Percentiles rank a stretch among this genome's conserved stretches.
Conservation (phyloP, 139 green algal genomes). For the Mesotaenium endlicherianum region DNA sequence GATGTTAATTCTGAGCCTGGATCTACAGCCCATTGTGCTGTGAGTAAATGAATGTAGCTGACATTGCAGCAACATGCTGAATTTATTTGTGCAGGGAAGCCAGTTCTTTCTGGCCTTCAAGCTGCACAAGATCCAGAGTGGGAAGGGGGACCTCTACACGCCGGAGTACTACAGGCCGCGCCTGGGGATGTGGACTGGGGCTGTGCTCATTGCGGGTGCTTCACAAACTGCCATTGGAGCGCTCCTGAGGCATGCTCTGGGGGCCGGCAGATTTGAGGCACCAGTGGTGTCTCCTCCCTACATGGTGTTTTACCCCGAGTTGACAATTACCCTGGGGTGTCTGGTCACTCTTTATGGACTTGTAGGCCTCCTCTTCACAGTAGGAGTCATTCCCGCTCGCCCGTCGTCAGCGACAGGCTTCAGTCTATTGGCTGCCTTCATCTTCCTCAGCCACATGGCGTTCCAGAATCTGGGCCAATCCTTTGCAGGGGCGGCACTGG, state of each 20-base stretch:
- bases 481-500: not conserved
- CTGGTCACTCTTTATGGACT: not conserved
- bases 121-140: not conserved
- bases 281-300: not conserved
- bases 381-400: not conserved
- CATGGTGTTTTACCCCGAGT: conserved; percentile 8
- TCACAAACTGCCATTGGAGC: not conserved
- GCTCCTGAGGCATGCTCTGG: not conserved
- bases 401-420: not conserved
- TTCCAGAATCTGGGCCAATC: not conserved
- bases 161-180: not conserved
- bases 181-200: not conserved
- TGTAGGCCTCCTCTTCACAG: not conserved
- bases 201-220: not conserved
- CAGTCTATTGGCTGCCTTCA: not conserved
- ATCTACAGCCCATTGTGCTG: too few relatives aligned
- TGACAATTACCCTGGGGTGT: not conserved
- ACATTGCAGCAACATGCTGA: too few relatives aligned
- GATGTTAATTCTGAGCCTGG: too few relatives aligned
- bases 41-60: too few relatives aligned
- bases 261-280: not conserved
- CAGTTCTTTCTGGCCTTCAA: conserved; percentile 7
- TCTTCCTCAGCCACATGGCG: conserved; percentile 4
- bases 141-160: not conserved
- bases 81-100: conserved; percentile 5